Evolutionary conservation across 805 yeast genomes (phyloP), one percentile per base, ranked within the genome.

Genomic region (Teunomyces barrocoloradensis): DNA sequence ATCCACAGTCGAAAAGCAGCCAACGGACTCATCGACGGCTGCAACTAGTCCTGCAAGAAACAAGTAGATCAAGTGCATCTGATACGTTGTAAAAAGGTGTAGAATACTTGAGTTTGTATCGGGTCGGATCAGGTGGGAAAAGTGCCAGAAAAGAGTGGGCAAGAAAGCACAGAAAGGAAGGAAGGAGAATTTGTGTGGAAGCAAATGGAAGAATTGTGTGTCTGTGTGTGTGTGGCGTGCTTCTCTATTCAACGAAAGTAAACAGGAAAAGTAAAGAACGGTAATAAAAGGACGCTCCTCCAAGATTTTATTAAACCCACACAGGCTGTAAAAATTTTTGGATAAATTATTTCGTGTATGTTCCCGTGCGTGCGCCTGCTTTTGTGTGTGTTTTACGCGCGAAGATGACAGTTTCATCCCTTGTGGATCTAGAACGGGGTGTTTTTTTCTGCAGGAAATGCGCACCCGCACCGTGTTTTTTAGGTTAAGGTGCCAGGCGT

Each of bases 11-110:
- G 43, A 39, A 34, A 25, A 39, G 21, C 43, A 39, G 33, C 43
- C 43, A 4, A 37, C 5, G 3, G 40, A 15, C 17, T 21, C 25
- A 17, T 37, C 23, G 25, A 27, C 28, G 2, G 40, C 40, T 9
- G 29, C 29, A 13, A 13, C 29, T 12, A 37, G 40, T n/a, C 29
- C 29, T 15, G 25, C 15, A 6, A 44, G 20, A 57, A 50, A 11
- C 51, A 49, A n/a, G 56, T 59, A 11, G 60, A 56, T 32, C 56
- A 54, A n/a, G 71, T 60, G 27, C 66, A 54, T 7, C 64, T 53
- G 45, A 42, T 66, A 50, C 75, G 71, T 20, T 20, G 74, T 74
- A 13, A 30, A 30, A n/a, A 6, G 34, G 17, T 32, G 34, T 32
- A 13, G 18, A 32, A 32, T 25, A 25, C 27, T 25, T 25, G 27